Evolutionary conservation across 305 asterid genomes (phyloP), one percentile per base, ranked within the genome.

Genomic region (Fraxinus dipetala): DNA sequence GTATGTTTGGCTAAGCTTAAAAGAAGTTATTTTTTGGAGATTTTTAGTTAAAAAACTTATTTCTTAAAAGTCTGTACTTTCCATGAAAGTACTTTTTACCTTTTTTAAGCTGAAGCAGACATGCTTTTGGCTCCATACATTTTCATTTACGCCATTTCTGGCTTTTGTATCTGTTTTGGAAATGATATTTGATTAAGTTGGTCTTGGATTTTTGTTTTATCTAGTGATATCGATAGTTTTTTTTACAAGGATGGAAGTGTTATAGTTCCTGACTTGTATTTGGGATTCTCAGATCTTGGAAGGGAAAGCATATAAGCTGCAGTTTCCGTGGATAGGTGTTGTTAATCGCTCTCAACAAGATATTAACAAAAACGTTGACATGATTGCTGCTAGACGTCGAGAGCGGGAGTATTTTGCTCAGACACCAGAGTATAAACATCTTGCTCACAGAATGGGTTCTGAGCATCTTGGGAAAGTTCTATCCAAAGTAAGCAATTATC

Each of bases 311-410:
- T 93, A 85, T 70, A 91, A 87, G 88, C 90, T 93, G 84, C 97
- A 91, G 88, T 91, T 88, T 82, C 97, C 94, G 18, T 91, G 97
- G 96, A 90, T 93, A 38, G 97, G 97, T 77, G 94, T 93, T 83
- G 96, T 91, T 79, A 93, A 93, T 87, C 93, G 97, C 69, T 93
- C 97, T 72, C 97, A 91, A 87, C 92, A 89, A 83, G 97, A 93
- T 85, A 93, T 93, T 72, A 93, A 93, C 85, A 93, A 93, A 85
- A 91, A 91, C 32, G 92, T 91, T 30, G 95, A 91, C 87, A 93
- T 93, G 97, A 88, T 93, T 84, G 95, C 95, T 82, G 94, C 97
- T 82, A 89, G 97, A 82, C 92, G 88, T 72, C 90, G 94, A 85
- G 97, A 93, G 86, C 82, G 87, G 69, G 97, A 93, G 78, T 93